phyloP scores from a whole-genome alignment of 202 grass and related monocot genomes.

The Setaria viridis region DNA sequence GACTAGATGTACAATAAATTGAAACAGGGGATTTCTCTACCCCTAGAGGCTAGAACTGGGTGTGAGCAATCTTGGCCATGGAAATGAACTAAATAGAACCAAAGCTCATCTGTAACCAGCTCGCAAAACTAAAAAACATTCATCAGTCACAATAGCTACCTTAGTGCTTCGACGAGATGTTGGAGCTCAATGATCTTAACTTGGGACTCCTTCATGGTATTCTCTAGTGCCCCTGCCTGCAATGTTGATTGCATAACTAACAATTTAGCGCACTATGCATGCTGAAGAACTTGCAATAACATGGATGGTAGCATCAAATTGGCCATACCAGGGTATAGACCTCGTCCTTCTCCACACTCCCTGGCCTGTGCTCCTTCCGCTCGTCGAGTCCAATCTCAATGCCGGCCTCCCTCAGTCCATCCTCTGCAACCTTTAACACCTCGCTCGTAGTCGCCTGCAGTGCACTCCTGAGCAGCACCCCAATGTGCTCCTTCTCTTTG shows the following conservation, averaged over 20 bases:
- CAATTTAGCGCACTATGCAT: conserved; percentile 11
- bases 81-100: neutral
- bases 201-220: conserved; percentile 93
- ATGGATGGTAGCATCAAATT: neutral
- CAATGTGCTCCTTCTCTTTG: conserved; percentile 84
- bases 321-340: conserved; percentile 78
- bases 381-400: conserved; percentile 77
- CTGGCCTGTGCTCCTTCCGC: conserved; percentile 52
- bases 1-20: neutral
- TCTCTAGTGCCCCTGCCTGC: conserved; percentile 94
- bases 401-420: conserved; percentile 78
- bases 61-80: neutral
- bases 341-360: conserved; percentile 68
- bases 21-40: conserved; percentile 8
- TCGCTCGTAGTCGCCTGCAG: conserved; percentile 74
- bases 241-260: neutral
- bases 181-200: conserved; percentile 90
- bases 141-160: conserved; percentile 51
- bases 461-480: conserved; percentile 75
- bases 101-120: neutral
- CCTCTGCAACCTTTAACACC: conserved; percentile 80
- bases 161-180: conserved; percentile 94
- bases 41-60: neutral
- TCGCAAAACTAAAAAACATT: neutral
- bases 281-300: conserved; percentile 1